These are phyloP conservation scores for Schizothecium vesticola DNA, from an alignment of 495 filamentous ascomycete genomes.

Conservation along the genomic window DNA sequence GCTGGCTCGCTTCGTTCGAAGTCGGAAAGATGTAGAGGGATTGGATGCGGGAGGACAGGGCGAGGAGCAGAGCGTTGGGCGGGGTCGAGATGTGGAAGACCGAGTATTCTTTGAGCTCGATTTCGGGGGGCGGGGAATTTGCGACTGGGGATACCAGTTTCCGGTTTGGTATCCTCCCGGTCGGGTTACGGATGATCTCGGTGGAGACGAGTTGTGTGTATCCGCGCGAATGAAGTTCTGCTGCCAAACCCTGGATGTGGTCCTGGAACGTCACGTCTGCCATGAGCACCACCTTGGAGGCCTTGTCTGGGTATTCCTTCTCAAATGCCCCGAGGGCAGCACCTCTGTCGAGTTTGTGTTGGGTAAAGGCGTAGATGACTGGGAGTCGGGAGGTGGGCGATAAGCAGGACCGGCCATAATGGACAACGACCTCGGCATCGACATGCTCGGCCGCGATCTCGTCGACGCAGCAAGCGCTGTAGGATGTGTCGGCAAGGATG, in stretches of 20 bases:
- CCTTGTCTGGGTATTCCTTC: slow-evolving; percentile 56
- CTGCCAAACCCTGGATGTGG: slow-evolving; percentile 54
- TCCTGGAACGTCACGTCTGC: slow-evolving; percentile 82
- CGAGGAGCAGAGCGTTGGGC: slow-evolving; percentile 77
- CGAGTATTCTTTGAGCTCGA: slow-evolving; percentile 61
- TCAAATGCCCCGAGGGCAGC: slow-evolving; percentile 58
- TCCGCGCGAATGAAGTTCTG: slow-evolving; percentile 50
- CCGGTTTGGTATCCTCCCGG: slow-evolving; percentile 81
- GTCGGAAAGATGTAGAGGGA: slow-evolving; percentile 73
- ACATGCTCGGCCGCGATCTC: slow-evolving; percentile 96
- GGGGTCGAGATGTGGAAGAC: slow-evolving; percentile 89
- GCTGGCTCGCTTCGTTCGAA: slow-evolving; percentile 33
- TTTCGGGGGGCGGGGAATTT: slow-evolving; percentile 11
- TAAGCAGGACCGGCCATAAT: slow-evolving; percentile 90
- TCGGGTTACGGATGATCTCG: slow-evolving; percentile 69
- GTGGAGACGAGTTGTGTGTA: slow-evolving; percentile 68
- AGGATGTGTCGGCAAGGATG: slow-evolving; percentile 93
- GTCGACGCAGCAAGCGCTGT: slow-evolving; percentile 94
- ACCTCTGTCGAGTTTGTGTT: slow-evolving; percentile 55
- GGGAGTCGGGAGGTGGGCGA: slow-evolving; percentile 85
- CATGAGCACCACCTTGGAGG: slow-evolving; percentile 68
- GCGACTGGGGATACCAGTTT: slow-evolving; percentile 28
- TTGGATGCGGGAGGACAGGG: slow-evolving; percentile 75
- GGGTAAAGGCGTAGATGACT: slow-evolving; percentile 89
- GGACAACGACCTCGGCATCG: slow-evolving; percentile 83